These are phyloP conservation scores for Selenicereus undatus DNA, from an alignment of 148 eudicot species.

Conservation along the genomic window DNA sequence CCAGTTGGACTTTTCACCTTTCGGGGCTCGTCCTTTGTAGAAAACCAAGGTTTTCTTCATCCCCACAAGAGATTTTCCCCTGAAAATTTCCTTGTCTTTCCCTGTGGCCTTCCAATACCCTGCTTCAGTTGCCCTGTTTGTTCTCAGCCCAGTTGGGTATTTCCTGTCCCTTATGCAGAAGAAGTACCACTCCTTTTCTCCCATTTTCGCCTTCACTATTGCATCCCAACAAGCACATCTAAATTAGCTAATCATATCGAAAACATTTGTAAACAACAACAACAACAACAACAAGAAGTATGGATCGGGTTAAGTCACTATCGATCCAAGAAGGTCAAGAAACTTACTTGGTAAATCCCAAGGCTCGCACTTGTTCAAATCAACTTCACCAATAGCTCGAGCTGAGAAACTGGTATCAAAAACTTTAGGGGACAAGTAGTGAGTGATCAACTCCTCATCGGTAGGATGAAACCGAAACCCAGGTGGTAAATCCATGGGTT, in stretches of 20 bases:
- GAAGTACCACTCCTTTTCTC: constrained; percentile 67
- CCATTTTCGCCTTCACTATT: constrained; percentile 52
- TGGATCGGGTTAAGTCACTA: not conserved
- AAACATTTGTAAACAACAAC: not conserved
- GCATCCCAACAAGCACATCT: not conserved
- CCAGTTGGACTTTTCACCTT: constrained; percentile 61
- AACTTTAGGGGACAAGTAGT: constrained; percentile 58
- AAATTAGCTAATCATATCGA: not conserved
- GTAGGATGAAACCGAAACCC: constrained; percentile 91
- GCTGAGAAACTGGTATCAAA: constrained; percentile 48
- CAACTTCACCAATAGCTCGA: constrained; percentile 72
- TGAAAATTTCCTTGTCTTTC: constrained; percentile 54
- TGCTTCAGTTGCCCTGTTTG: constrained; percentile 58
- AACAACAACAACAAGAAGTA: too few relatives aligned
- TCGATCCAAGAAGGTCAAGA: not conserved
- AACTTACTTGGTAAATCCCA: constrained; percentile 88
- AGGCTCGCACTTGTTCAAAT: constrained; percentile 90
- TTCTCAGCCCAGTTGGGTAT: constrained; percentile 56
- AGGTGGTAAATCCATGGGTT: constrained; percentile 65
- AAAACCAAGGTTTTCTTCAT: constrained; percentile 71
- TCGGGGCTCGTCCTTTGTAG: constrained; percentile 61
- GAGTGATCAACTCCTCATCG: constrained; percentile 79
- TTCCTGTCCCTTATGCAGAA: constrained; percentile 56
- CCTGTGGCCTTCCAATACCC: constrained; percentile 80
- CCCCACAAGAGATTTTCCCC: constrained; percentile 48